A percentile compares a stretch with the other conserved stretches of the same genome.
These are phyloP conservation scores for Cucurbita argyrosperma DNA, from an alignment of 306 rosid genomes.

Conservation along the genomic window DNA sequence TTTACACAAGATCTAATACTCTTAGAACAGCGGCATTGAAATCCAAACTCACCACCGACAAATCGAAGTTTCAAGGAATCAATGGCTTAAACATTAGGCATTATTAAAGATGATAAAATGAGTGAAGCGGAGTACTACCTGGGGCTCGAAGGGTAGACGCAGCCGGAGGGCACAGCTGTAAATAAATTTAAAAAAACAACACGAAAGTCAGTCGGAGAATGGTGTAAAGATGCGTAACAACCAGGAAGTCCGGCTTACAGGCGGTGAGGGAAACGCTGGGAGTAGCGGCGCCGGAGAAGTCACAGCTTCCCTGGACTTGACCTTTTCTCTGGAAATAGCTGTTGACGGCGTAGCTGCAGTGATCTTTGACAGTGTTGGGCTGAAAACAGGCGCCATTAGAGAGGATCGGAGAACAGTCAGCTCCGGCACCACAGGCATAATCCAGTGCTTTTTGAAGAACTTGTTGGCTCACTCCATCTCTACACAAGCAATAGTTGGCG, in stretches of 20 bases:
- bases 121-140: constrained; percentile 24
- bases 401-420: constrained; percentile 59
- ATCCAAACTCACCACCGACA: background rate
- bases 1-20: background rate
- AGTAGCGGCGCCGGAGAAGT: constrained; percentile 52
- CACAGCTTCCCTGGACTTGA: constrained; percentile 52
- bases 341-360: constrained; percentile 77
- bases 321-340: constrained; percentile 79
- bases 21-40: background rate
- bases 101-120: background rate
- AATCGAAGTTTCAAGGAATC: background rate
- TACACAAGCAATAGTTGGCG: constrained; percentile 69
- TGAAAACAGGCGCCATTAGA: constrained; percentile 59
- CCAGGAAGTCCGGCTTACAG: constrained; percentile 13
- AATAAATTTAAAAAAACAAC: background rate
- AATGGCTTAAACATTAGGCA: background rate
- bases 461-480: constrained; percentile 53
- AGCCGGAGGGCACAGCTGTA: constrained; percentile 46
- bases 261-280: constrained; percentile 31
- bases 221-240: background rate
- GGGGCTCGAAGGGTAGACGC: constrained; percentile 64
- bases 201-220: background rate
- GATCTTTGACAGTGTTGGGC: constrained; percentile 83
- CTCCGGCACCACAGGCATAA: constrained; percentile 96
- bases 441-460: constrained; percentile 63